phyloP scores from a whole-genome alignment of 2,329 filamentous ascomycete genomes.

The Sarocladium oryzae region DNA sequence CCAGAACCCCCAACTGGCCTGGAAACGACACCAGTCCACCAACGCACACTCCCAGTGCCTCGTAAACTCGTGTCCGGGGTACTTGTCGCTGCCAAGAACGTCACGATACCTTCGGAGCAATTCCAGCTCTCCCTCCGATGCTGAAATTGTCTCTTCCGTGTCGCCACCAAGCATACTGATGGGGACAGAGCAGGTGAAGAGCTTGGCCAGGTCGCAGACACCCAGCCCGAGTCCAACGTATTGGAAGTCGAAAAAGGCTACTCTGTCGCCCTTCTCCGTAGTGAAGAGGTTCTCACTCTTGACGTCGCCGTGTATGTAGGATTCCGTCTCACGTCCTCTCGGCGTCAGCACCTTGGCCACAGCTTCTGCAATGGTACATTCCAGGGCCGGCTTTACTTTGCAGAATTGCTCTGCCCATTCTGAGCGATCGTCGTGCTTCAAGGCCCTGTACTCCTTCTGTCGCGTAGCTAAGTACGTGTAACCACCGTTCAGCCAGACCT shows the following conservation, averaged over 20 bases:
- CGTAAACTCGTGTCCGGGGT: slow-evolving; percentile 47
- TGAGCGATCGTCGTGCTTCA: slow-evolving; percentile 38
- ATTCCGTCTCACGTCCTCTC: slow-evolving; percentile 37
- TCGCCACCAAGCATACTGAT: slow-evolving; percentile 38
- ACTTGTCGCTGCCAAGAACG: slow-evolving; percentile 27
- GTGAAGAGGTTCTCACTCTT: slow-evolving; percentile 65
- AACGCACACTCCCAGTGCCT: slow-evolving; percentile 61
- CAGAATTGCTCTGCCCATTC: slow-evolving; percentile 52
- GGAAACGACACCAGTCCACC: slow-evolving; percentile 60
- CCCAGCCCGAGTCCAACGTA: slow-evolving; percentile 59
- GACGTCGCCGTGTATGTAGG: slow-evolving; percentile 61
- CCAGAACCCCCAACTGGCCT: slow-evolving; percentile 57
- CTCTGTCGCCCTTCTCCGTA: slow-evolving; percentile 36
- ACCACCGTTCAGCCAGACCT: slow-evolving; percentile 56
- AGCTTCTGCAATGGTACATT: slow-evolving; percentile 36
- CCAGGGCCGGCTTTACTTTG: slow-evolving; percentile 12
- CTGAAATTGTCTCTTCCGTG: slow-evolving; percentile 21
- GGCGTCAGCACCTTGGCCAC: slow-evolving; percentile 46
- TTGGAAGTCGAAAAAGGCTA: slow-evolving; percentile 65
- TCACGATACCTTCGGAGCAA: slow-evolving; percentile 46
- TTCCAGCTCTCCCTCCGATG: slow-evolving; percentile 43
- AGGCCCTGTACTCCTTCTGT: slow-evolving; percentile 44
- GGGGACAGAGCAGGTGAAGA: slow-evolving; percentile 61
- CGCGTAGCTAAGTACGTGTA: slow-evolving; percentile 64
- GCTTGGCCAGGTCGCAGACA: slow-evolving; percentile 59